phyloP scores from a whole-genome alignment of 2,329 filamentous ascomycete species.

The Hypoxylon rubiginosum region DNA sequence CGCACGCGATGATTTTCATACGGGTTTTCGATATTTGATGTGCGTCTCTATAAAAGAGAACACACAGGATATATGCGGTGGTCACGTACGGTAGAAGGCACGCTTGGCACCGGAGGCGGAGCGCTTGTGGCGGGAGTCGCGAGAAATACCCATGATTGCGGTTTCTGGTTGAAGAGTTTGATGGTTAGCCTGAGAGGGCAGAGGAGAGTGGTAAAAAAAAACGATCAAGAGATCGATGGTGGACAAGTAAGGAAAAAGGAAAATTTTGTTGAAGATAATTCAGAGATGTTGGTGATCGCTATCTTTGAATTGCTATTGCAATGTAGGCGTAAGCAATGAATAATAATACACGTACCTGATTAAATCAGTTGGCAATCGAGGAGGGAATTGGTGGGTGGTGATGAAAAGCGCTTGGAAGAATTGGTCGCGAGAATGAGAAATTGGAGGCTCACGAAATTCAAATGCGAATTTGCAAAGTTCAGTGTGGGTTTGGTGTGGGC shows the following conservation, averaged over 20 bases:
- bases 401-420: constrained; percentile 42
- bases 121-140: constrained; percentile 99
- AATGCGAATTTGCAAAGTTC: constrained; percentile 43
- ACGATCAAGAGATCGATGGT: constrained; percentile 7
- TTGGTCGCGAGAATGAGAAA: constrained; percentile 36
- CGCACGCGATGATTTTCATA: constrained; percentile 62
- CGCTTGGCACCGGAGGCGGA: constrained; percentile 99
- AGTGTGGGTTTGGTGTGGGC: constrained; percentile 44
- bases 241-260: constrained; percentile 1
- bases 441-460: constrained; percentile 36
- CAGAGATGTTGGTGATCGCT: not conserved
- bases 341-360: constrained; percentile 47
- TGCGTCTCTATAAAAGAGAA: constrained; percentile 40
- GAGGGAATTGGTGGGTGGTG: constrained; percentile 42
- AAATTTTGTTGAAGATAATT: constrained; percentile 2
- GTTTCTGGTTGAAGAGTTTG: constrained; percentile 63
- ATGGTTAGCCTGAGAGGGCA: constrained; percentile 24
- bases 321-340: constrained; percentile 5
- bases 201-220: not conserved
- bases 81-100: constrained; percentile 85
- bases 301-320: not conserved
- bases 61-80: constrained; percentile 41
- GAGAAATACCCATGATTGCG: constrained; percentile 99
- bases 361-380: constrained; percentile 49
- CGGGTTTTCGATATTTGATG: constrained; percentile 71